These are phyloP conservation scores for Malus domestica DNA, from an alignment of 306 rosid genomes.

Conservation along the genomic window DNA sequence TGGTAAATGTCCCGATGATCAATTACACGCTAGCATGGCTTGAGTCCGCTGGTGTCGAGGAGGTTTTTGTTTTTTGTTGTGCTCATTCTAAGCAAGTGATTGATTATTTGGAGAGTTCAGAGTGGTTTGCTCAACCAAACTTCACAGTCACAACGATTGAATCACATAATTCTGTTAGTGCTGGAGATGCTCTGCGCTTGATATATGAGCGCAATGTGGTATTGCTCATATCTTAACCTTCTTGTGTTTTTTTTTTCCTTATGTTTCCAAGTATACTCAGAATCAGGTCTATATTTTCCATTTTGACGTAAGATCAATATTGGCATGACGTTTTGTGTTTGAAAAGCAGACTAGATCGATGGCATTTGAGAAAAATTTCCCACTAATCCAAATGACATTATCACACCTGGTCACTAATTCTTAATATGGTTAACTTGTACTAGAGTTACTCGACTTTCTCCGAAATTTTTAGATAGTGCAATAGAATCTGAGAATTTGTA, in stretches of 20 bases:
- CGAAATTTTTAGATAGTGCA: background rate
- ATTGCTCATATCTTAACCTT: slow-evolving; percentile 7
- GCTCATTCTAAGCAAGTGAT: slow-evolving; percentile 88
- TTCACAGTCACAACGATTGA: slow-evolving; percentile 66
- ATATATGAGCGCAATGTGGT: slow-evolving; percentile 97
- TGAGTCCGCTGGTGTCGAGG: slow-evolving; percentile 95
- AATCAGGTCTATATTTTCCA: background rate
- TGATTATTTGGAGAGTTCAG: slow-evolving; percentile 66
- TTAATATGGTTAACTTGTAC: background rate
- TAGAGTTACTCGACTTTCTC: background rate
- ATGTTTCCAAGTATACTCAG: background rate
- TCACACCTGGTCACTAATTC: background rate
- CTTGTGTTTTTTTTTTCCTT: background rate
- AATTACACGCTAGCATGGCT: slow-evolving; percentile 88
- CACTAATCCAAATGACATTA: background rate
- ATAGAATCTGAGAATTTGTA: background rate
- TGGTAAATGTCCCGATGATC: slow-evolving; percentile 88
- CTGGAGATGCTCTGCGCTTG: slow-evolving; percentile 87
- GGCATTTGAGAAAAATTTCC: background rate
- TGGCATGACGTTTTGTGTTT: background rate
- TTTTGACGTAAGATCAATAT: background rate
- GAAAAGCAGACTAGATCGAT: background rate
- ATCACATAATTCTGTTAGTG: slow-evolving; percentile 82
- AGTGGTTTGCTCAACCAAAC: slow-evolving; percentile 74
- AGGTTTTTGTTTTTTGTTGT: slow-evolving; percentile 91